These are phyloP conservation scores for Coprinopsis cinerea DNA, from an alignment of 768 basidiomycete genomes.

Conservation along the genomic window DNA sequence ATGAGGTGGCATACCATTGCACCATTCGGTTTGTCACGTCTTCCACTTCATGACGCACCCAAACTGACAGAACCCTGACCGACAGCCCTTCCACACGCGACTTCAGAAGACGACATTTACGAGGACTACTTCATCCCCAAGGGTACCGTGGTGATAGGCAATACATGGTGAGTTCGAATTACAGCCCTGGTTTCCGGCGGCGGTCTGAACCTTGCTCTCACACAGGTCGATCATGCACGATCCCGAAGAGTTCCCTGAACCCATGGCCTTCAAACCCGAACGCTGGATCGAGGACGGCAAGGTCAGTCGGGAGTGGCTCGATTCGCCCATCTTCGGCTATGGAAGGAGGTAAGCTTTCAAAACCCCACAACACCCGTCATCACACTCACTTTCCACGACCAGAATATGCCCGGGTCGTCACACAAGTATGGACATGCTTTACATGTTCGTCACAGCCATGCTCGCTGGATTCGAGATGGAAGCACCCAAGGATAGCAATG, in stretches of 20 bases:
- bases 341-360: conserved; percentile 29
- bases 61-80: background rate
- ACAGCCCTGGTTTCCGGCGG: background rate
- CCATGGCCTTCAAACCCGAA: conserved; percentile 36
- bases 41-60: background rate
- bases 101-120: conserved; percentile 8
- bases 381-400: background rate
- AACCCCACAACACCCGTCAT: background rate
- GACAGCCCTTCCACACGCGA: conserved; percentile 4
- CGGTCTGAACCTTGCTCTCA: background rate
- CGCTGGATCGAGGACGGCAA: conserved; percentile 38
- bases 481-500: conserved; percentile 16
- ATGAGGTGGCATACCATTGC: conserved; percentile 17
- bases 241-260: conserved; percentile 28
- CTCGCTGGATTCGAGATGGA: conserved; percentile 26
- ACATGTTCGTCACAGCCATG: conserved; percentile 26
- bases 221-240: conserved; percentile 30
- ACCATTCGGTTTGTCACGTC: conserved; percentile 12
- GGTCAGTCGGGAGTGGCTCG: conserved; percentile 21
- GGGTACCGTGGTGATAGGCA: conserved; percentile 23
- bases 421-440: conserved; percentile 23
- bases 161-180: conserved; percentile 20
- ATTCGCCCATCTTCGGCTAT: conserved; percentile 33
- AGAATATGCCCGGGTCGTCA: conserved; percentile 31
- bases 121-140: conserved; percentile 23